phyloP scores from a whole-genome alignment of 768 basidiomycete species.

The Plicaturopsis crispa region DNA sequence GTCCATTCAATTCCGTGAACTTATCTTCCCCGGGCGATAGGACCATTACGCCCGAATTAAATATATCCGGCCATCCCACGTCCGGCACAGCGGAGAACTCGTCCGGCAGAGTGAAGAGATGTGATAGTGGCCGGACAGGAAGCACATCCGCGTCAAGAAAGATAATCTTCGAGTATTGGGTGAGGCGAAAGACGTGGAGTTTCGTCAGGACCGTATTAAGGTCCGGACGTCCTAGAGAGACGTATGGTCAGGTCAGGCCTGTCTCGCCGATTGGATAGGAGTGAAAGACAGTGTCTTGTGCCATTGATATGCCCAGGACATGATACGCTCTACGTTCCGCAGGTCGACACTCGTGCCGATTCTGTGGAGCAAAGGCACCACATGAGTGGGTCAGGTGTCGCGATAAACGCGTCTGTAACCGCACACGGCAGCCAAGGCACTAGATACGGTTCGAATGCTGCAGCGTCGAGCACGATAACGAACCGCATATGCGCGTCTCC shows the following conservation, averaged over 20 bases:
- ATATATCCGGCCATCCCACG: slow-evolving; percentile 99
- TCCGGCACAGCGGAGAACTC: slow-evolving; percentile 94
- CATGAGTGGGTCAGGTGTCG: too few relatives aligned
- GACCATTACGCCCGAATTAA: slow-evolving; percentile 96
- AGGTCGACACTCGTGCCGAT: too few relatives aligned
- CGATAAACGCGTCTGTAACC: too few relatives aligned
- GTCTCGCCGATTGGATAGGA: not conserved
- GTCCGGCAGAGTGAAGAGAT: slow-evolving; percentile 78
- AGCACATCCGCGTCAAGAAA: slow-evolving; percentile 93
- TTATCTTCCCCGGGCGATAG: slow-evolving; percentile 75
- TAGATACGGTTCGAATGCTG: too few relatives aligned
- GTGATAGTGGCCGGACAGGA: slow-evolving; percentile 80
- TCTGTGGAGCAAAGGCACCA: too few relatives aligned
- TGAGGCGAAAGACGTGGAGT: slow-evolving; percentile 90
- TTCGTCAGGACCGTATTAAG: slow-evolving; percentile 93
- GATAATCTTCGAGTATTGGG: slow-evolving; percentile 77
- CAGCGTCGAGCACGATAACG: too few relatives aligned
- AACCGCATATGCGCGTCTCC: too few relatives aligned
- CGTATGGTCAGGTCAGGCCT: slow-evolving; percentile 9
- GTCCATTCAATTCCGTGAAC: slow-evolving; percentile 62
- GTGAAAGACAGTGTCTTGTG: not conserved
- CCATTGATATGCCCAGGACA: slow-evolving; percentile 7
- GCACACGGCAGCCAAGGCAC: too few relatives aligned
- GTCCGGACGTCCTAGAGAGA: slow-evolving; percentile 78
- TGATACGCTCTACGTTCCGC: slow-evolving; percentile 1